A percentile compares a stretch with the other conserved stretches of the same genome.
Conservation (phyloP, 2,329 filamentous ascomycete species). For the Coccinonectria pachysandricola region DNA sequence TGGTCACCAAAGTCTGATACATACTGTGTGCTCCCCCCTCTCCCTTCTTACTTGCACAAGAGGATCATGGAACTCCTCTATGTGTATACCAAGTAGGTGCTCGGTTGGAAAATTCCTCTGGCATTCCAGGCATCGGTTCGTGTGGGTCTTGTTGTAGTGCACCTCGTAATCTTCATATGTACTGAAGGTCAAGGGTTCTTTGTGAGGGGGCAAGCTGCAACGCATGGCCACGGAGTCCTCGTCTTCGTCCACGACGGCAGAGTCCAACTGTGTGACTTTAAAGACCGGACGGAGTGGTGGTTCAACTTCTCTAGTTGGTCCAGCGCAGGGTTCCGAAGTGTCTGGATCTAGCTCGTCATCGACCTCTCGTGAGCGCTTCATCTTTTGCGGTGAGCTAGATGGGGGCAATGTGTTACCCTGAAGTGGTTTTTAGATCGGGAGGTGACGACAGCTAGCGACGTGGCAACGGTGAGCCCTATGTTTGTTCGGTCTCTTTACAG, state of each 20-base stretch:
- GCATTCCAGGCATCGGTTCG: conserved; percentile 78
- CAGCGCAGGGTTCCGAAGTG: conserved; percentile 9
- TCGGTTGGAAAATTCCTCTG: conserved; percentile 78
- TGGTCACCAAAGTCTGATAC: conserved; percentile 24
- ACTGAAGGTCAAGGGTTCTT: conserved; percentile 56
- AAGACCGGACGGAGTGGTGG: conserved; percentile 22
- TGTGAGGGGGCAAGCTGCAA: conserved; percentile 76
- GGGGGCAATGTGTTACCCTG: conserved; percentile 18
- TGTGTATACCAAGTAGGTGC: conserved; percentile 72
- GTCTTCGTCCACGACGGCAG: conserved; percentile 21
- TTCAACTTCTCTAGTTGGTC: conserved; percentile 8
- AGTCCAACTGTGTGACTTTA: conserved; percentile 54
- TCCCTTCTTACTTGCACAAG: conserved; percentile 62
- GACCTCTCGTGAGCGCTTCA: conserved; percentile 55
- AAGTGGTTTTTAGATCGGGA: conserved; percentile 7
- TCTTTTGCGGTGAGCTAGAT: conserved; percentile 26
- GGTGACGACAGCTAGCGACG: conserved; percentile 16
- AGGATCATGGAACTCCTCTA: conserved; percentile 84
- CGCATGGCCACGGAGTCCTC: conserved; percentile 47
- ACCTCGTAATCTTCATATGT: conserved; percentile 75
- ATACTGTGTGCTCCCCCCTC: conserved; percentile 75
- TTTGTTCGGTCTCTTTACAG: too few relatives aligned
- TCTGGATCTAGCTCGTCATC: conserved; percentile 34
- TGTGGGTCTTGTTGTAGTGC: conserved; percentile 73
- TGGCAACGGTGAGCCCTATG: too few relatives aligned